Percentiles rank a stretch among this genome's conserved stretches.
phyloP scores from a whole-genome alignment of 176 grass and related monocot species.

The Eragrostis nindensis region DNA sequence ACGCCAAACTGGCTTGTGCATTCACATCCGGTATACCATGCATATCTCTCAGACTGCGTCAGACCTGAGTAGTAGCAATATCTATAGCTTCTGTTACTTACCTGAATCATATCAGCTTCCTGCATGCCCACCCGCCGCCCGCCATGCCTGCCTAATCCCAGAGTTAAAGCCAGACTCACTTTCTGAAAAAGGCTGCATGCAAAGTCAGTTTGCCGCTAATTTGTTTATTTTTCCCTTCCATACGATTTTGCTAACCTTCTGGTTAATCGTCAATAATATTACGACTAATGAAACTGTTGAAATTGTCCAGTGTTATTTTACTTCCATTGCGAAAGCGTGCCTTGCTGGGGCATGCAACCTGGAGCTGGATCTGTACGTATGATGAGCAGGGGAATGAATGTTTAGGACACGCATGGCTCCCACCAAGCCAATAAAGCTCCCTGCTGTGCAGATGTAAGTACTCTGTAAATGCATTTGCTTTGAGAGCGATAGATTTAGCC shows the following conservation, averaged over 20 bases:
- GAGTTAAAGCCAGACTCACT: no score
- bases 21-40: neutral
- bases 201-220: no score
- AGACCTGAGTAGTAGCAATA: neutral
- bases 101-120: neutral
- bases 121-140: no score
- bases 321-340: neutral
- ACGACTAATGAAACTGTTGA: neutral
- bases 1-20: neutral
- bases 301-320: neutral
- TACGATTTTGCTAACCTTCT: no score
- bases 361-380: constrained; percentile 9
- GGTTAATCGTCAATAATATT: neutral
- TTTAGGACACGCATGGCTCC: constrained; percentile 1
- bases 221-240: no score
- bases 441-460: constrained; percentile 23
- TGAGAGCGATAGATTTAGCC: neutral
- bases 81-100: neutral
- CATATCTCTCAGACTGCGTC: constrained; percentile 1
- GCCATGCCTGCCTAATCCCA: no score
- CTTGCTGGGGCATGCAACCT: neutral
- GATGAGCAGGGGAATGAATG: constrained; percentile 7
- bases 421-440: neutral
- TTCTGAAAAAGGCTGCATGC: no score
- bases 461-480: constrained; percentile 23